Base-by-base conservation (phyloP, 305 asterid species). In the Solanum hybrid region DNA sequence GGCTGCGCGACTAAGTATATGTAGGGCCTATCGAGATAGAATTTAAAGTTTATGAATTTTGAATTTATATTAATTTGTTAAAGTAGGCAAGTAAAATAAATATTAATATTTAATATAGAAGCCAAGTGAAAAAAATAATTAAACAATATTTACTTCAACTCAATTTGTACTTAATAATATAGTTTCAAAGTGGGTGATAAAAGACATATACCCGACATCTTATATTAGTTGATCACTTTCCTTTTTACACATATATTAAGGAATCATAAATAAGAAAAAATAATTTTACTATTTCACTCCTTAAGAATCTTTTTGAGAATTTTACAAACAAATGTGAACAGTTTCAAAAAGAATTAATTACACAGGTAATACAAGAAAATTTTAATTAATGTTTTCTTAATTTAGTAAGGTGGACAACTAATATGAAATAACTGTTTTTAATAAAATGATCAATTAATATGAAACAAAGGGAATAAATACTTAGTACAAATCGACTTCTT, bases 261-360 rank as follows among this genome's bases (percentile, higher is more conserved):
- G 0, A 60, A 60, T 60, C 2, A 60, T 20, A 60, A 60, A 60
- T 60, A 20, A 56, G 1, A 56, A 38, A 0, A 1, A 0, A 7
- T 1, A 0, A 3, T 60, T 60, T 60, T 20, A 20, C 0, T 60
- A 0, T 0, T 60, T 60, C 26, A 20, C 11, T 0, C 2, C 2
- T 60, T 60, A 60, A 8, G 0, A 20, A 22, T 60, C 2, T 22
- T 60, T 60, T 0, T 20, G 0, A 1, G 10, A 60, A 60, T 60
- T 7, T 60, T 60, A 60, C 5, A 7, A 60, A 60, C 0, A 56
- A 17, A 56, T 56, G 2, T 56, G 10, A 51, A 51, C 66, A 51
- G 0, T 51, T 51, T 51, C 0, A 51, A 46, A 13, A 40, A 0
- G 5, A 14, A 42, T 51, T 51, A 51, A 51, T 17, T 56, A 0